phyloP scores from a whole-genome alignment of 148 eudicot genomes.

The Fallopia convolvulus region DNA sequence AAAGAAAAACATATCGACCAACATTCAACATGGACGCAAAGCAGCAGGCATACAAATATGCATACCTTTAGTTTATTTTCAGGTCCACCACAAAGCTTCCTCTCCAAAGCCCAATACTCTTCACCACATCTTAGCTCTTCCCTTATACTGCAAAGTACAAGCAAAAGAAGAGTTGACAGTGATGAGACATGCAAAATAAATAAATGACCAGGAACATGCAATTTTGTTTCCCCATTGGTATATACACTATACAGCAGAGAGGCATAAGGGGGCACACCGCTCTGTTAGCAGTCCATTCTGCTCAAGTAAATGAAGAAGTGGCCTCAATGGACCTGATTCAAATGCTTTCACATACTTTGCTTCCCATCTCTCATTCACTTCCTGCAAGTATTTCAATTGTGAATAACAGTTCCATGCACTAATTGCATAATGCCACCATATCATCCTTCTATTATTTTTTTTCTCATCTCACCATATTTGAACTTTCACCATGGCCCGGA shows the following conservation, averaged over 20 bases:
- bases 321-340: constrained; percentile 50
- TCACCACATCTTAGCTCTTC: constrained; percentile 68
- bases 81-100: constrained; percentile 69
- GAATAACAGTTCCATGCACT: not conserved
- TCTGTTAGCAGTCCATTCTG: constrained; percentile 51
- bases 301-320: constrained; percentile 53
- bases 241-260: not conserved
- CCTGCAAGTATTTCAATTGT: constrained; percentile 24
- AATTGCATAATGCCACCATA: not conserved
- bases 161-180: constrained; percentile 3
- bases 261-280: constrained; percentile 31
- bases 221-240: not conserved
- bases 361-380: constrained; percentile 17
- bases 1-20: not conserved
- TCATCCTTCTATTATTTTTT: not conserved
- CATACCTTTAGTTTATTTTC: constrained; percentile 44
- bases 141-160: constrained; percentile 42
- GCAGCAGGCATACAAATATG: not conserved
- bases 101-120: constrained; percentile 88
- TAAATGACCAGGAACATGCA: not conserved
- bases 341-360: constrained; percentile 23
- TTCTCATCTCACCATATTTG: constrained; percentile 25
- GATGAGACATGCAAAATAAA: not conserved
- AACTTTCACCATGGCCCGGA: constrained; percentile 18
- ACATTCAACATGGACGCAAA: not conserved